Conservation (phyloP, 2,329 filamentous ascomycete genomes). For the Blastomyces parvus region DNA sequence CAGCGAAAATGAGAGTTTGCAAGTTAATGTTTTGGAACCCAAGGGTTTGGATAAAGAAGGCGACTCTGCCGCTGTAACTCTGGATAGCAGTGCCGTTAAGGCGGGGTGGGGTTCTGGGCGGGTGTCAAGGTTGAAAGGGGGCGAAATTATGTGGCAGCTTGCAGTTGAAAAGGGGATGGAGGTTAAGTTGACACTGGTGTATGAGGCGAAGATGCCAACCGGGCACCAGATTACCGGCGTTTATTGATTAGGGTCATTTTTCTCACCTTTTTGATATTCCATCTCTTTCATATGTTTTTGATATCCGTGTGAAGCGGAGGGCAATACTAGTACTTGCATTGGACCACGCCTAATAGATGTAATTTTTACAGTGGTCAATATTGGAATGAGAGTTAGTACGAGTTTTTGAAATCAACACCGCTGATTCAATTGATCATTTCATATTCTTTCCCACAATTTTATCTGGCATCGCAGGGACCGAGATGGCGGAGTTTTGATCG, state of each 20-base stretch:
- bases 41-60: conserved; percentile 23
- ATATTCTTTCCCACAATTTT: too few relatives aligned
- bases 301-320: neutral
- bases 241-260: neutral
- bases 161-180: conserved; percentile 48
- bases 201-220: conserved; percentile 48
- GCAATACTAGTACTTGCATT: neutral
- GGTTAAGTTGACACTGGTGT: conserved; percentile 51
- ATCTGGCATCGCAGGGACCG: too few relatives aligned
- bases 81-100: conserved; percentile 12
- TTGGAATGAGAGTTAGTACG: neutral
- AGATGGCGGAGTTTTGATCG: too few relatives aligned
- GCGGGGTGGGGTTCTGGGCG: conserved; percentile 45
- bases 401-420: neutral
- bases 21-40: conserved; percentile 23
- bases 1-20: conserved; percentile 25
- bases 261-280: neutral
- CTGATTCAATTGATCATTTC: too few relatives aligned
- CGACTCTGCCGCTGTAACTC: conserved; percentile 13
- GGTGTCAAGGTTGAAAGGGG: conserved; percentile 47
- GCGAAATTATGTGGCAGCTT: conserved; percentile 52
- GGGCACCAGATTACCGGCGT: conserved; percentile 18
- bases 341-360: neutral
- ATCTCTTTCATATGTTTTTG: neutral
- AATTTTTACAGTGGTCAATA: neutral